phyloP scores from a whole-genome alignment of 306 rosid species.

The Quercus wislizeni region DNA sequence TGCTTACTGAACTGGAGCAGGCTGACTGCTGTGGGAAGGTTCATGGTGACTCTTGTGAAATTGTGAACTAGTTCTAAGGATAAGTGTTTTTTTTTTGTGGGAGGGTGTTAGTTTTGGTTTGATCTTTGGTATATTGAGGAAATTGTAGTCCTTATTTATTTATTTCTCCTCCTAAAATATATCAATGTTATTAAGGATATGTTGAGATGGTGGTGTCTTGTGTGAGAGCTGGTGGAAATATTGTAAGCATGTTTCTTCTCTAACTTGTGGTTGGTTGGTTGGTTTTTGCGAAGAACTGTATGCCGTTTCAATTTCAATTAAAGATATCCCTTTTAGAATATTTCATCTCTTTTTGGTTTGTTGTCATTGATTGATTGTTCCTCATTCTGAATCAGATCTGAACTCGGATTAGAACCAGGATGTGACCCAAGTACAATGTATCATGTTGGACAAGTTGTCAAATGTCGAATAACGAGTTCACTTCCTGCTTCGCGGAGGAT shows the following conservation, averaged over 20 bases:
- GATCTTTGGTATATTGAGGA: not conserved
- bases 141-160: not conserved
- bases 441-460: slow-evolving; percentile 89
- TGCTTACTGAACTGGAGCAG: too few species aligned
- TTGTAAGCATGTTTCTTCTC: not conserved
- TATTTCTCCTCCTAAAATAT: not conserved
- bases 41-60: not conserved
- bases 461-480: slow-evolving; percentile 69
- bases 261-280: not conserved
- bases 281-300: not conserved
- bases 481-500: slow-evolving; percentile 73
- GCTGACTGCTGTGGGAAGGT: not conserved
- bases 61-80: not conserved
- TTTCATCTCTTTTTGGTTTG: slow-evolving; percentile 9
- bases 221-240: not conserved
- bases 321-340: slow-evolving; percentile 3
- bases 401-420: slow-evolving; percentile 87
- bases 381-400: slow-evolving; percentile 60
- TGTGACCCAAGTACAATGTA: slow-evolving; percentile 62
- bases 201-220: not conserved
- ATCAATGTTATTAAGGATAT: not conserved
- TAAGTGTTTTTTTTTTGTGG: not conserved
- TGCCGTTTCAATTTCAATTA: not conserved
- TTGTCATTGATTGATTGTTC: slow-evolving; percentile 21
- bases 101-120: not conserved